Base-by-base conservation (phyloP, 768 basidiomycete genomes). In the Boletellus emodensis region DNA sequence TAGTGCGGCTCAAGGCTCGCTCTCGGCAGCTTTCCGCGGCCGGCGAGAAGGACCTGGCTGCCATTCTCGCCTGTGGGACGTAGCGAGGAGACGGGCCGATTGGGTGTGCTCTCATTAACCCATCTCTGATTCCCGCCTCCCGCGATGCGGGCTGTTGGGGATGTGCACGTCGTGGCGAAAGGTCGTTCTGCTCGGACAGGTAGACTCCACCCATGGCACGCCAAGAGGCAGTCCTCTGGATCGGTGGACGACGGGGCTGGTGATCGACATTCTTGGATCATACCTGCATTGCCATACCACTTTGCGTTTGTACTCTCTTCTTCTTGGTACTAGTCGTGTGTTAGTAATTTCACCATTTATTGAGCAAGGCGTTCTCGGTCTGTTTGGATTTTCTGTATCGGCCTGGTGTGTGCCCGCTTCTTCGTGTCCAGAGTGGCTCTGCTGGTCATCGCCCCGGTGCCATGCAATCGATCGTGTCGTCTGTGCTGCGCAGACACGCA, bases 1-100 rank as follows among this genome's bases (percentile, higher is more conserved):
- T 40, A 92, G 90, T 98, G 57, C 89, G 94, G 14, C 73, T 97
- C 54, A 95, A 94, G 66, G 90, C 94, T 14, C 83, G 91, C 15
- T 84, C 91, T 12, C 78, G 90, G 59, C 87, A 93, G 54, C 75
- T 98, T 32, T 80, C 87, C 44, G 90, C 90, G 33, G 89, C 88
- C 9, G 84, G 82, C 65, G 91, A 96, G 71, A 87, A 82, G 61
- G 94, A 94, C 56, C 75, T 97, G 56, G 89, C 85, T 3, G 66
- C 74, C 40, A 78, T 95, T 49, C 73, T 95, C 32, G 71, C 74
- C 0, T 64, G 64, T 20, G 69, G 60, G 44, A 57, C 62, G 48
- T 67, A 55, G 65, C 38, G 42, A 35, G 37, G 40, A 48, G 26
- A 20, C 20, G 20, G 20, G 44, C 8, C 26, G 18, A 33, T 40